Evolutionary conservation across 208 protist genomes (phyloP).

Genomic region (Naegleria lovaniensis): DNA sequence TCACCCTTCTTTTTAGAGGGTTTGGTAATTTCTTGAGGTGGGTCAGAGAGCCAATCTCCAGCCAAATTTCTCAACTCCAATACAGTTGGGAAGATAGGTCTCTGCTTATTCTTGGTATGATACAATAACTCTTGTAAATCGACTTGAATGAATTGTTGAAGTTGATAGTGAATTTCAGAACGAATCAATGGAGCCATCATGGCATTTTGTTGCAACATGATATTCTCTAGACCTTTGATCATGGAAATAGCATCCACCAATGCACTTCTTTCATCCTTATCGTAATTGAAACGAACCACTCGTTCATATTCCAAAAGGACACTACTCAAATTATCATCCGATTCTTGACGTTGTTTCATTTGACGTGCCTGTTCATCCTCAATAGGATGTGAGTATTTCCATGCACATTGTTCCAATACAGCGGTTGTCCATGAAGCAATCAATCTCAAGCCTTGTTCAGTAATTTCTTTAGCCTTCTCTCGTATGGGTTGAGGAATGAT

Average conservation of each 20-base stretch:
- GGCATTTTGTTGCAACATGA: slow-evolving; percentile 40
- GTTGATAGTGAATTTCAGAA: slow-evolving; percentile 46
- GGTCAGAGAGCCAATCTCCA: background rate
- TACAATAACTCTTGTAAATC: slow-evolving; percentile 41
- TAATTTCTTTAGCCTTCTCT: background rate
- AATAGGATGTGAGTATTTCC: slow-evolving; percentile 55
- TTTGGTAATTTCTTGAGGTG: background rate
- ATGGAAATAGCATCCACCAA: slow-evolving; percentile 57
- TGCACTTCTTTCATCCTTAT: slow-evolving; percentile 41
- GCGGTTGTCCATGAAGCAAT: slow-evolving; percentile 48
- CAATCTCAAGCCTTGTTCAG: slow-evolving; percentile 38
- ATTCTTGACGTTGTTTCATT: background rate
- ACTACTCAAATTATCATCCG: background rate
- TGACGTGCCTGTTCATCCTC: background rate
- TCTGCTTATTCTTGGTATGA: slow-evolving; percentile 46
- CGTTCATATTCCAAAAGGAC: slow-evolving; percentile 41
- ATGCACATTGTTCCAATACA: slow-evolving; percentile 53
- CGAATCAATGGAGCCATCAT: slow-evolving; percentile 46
- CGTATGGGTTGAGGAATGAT: background rate
- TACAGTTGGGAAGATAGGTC: slow-evolving; percentile 23
- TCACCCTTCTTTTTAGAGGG: background rate
- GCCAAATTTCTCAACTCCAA: background rate
- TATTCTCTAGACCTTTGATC: slow-evolving; percentile 48
- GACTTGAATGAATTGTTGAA: slow-evolving; percentile 61
- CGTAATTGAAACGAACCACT: slow-evolving; percentile 61